Evolutionary conservation across 1,284 basidiomycete species (phyloP).

Genomic region (Heliocybe sulcata): DNA sequence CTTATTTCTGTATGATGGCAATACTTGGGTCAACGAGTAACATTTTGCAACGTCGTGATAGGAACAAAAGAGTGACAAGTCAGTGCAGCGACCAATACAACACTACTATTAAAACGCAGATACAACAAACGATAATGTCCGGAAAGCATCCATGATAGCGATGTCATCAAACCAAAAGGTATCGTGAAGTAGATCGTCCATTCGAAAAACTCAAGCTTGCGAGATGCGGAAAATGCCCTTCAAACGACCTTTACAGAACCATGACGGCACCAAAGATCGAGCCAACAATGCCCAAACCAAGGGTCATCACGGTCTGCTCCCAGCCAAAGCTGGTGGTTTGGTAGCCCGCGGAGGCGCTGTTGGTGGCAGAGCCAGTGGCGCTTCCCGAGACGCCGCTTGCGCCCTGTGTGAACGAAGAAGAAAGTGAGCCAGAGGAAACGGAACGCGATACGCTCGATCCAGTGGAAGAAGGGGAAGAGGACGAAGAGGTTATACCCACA

Average conservation of each 20-base stretch:
- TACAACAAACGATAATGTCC: neutral
- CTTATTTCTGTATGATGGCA: too few species aligned
- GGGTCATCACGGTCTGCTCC: constrained; percentile 1
- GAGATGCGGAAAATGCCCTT: neutral
- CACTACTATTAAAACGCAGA: too few species aligned
- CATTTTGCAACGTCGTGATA: neutral
- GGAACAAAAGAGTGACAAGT: too few species aligned
- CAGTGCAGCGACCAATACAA: too few species aligned
- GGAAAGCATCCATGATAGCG: neutral
- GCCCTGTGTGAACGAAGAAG: neutral
- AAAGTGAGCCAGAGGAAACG: neutral
- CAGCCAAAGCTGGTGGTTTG: neutral
- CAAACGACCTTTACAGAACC: neutral
- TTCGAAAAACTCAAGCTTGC: neutral
- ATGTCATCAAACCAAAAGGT: neutral
- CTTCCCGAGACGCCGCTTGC: neutral
- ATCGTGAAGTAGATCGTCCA: neutral
- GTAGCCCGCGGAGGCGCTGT: neutral
- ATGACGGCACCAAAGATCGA: neutral
- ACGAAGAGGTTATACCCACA: neutral
- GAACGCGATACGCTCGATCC: neutral
- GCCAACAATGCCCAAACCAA: neutral
- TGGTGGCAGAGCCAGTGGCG: neutral
- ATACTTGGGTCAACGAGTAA: too few species aligned
- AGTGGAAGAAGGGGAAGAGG: neutral